Conservation (phyloP, 768 basidiomycete genomes). For the Auricularia heimuer region DNA sequence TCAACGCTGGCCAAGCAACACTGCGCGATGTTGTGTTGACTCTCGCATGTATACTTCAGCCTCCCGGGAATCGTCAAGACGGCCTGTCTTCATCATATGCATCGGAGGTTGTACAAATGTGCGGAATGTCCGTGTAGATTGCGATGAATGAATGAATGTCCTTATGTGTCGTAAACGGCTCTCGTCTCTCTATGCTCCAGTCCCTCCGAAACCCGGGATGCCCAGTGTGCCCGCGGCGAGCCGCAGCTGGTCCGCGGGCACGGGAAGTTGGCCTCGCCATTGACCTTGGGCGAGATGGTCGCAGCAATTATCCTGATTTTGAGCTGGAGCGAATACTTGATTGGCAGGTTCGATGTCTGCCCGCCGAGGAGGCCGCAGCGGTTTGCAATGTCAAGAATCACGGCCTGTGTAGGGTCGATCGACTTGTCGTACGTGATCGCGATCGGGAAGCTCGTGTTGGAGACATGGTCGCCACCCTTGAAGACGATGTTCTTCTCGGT, state of each 20-base stretch:
- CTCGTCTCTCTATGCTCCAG: not conserved
- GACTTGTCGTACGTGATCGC: not conserved
- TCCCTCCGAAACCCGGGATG: not conserved
- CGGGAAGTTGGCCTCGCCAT: not conserved
- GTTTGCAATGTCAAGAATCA: not conserved
- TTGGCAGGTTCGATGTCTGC: not conserved
- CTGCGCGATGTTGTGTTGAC: too few species aligned
- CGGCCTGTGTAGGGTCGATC: constrained; percentile 1
- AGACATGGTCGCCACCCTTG: not conserved
- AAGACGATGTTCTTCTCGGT: not conserved
- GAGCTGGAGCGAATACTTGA: constrained; percentile 5
- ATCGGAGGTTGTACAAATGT: not conserved
- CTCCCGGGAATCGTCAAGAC: too few species aligned
- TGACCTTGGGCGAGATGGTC: not conserved
- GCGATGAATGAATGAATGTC: not conserved
- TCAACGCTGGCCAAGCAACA: too few species aligned
- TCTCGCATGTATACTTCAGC: too few species aligned
- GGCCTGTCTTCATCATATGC: too few species aligned
- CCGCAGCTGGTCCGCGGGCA: not conserved
- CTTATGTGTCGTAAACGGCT: not conserved
- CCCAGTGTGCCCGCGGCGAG: not conserved
- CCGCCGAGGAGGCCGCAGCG: not conserved
- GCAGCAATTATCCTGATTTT: constrained; percentile 3
- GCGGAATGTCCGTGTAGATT: not conserved
- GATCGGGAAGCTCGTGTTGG: constrained; percentile 4